A percentile compares a stretch with the other conserved stretches of the same genome.
phyloP scores from a whole-genome alignment of 2,329 filamentous ascomycete species.

The Ceratocystis alfenasii region DNA sequence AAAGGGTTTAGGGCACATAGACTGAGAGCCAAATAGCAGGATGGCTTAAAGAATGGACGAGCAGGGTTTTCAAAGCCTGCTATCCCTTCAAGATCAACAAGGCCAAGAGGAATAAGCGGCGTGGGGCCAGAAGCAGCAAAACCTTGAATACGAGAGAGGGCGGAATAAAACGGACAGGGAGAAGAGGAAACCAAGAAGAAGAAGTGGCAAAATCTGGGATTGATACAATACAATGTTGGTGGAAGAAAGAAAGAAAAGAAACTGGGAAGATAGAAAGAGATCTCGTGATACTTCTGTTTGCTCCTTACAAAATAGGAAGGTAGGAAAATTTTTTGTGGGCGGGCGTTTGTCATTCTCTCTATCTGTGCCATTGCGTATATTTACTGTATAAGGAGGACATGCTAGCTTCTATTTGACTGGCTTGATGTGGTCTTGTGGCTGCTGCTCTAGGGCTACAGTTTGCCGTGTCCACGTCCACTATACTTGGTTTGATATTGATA shows the following conservation, averaged over 20 bases:
- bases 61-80: too few species aligned
- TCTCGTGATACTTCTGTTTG: background rate
- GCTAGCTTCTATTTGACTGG: too few species aligned
- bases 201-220: background rate
- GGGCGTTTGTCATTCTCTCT: background rate
- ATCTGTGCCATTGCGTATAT: too few species aligned
- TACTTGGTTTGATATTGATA: too few species aligned
- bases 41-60: background rate
- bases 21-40: background rate
- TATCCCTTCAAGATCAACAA: background rate
- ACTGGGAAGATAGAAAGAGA: background rate
- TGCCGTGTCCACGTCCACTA: too few species aligned
- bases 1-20: background rate
- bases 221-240: background rate
- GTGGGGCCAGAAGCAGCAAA: constrained; percentile 1
- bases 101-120: background rate
- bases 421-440: too few species aligned
- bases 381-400: too few species aligned
- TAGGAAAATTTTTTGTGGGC: background rate
- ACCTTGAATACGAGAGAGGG: constrained; percentile 5
- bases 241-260: background rate
- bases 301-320: background rate
- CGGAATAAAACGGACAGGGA: constrained; percentile 1
- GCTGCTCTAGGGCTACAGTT: too few species aligned
- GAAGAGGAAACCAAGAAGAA: background rate